A percentile compares a stretch with the other conserved stretches of the same genome.
Conservation (phyloP, 208 protist genomes). For the Lotmaria passim region DNA sequence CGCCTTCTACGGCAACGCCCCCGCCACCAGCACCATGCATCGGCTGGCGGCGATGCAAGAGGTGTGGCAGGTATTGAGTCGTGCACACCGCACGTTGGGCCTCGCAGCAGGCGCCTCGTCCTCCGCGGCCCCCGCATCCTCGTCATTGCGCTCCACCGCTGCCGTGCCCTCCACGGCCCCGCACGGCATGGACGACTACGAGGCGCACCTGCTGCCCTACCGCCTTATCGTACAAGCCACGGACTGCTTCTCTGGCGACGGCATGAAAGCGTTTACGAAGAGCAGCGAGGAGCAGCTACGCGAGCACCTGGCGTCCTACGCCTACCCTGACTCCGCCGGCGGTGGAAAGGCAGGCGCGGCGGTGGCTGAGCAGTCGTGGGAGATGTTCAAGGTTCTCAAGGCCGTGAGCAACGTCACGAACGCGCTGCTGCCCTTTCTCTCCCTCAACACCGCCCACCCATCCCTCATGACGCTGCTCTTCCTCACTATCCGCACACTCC, state of each 20-base stretch:
- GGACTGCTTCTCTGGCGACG: constrained; percentile 56
- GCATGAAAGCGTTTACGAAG: constrained; percentile 56
- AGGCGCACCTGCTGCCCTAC: constrained; percentile 36
- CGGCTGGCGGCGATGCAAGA: constrained; percentile 57
- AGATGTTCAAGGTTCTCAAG: constrained; percentile 64
- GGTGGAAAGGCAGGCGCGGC: constrained; percentile 2
- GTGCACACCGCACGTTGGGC: constrained; percentile 17
- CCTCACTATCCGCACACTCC: constrained; percentile 59
- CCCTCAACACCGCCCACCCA: constrained; percentile 56
- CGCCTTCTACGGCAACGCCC: constrained; percentile 83
- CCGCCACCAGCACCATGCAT: constrained; percentile 47
- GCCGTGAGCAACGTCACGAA: constrained; percentile 76
- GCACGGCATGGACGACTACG: constrained; percentile 26
- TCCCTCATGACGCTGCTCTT: constrained; percentile 65
- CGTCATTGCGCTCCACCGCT: not conserved
- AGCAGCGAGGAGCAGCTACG: constrained; percentile 49
- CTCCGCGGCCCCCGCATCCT: not conserved
- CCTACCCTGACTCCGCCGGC: constrained; percentile 16
- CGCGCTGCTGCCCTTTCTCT: constrained; percentile 79
- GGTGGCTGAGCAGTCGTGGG: constrained; percentile 44
- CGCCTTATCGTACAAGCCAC: constrained; percentile 48
- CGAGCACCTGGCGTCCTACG: constrained; percentile 24
- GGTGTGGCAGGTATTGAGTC: constrained; percentile 55
- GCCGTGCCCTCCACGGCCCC: not conserved
- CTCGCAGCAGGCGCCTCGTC: not conserved